Conservation (phyloP, 768 basidiomycete genomes). For the Sarcomyxa edulis region DNA sequence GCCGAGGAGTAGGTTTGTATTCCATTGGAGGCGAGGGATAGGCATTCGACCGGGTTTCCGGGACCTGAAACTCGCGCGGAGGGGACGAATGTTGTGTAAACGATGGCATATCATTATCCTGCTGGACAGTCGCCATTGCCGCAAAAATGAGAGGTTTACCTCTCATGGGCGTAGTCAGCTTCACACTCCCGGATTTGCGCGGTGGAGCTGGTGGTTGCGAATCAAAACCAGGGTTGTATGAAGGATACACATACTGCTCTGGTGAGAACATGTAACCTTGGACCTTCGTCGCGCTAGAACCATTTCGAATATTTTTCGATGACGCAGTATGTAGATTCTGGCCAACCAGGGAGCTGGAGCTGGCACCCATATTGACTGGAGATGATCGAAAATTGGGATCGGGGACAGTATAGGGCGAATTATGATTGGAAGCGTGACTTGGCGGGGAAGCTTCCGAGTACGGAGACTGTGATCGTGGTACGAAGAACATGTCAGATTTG, state of each 20-base stretch:
- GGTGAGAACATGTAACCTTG: no score
- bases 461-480: neutral
- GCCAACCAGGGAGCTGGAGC: conserved; percentile 3
- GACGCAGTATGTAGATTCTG: neutral
- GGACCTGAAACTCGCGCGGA: conserved; percentile 5
- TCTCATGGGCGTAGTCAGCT: conserved; percentile 9
- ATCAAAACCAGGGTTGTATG: no score
- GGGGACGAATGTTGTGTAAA: conserved; percentile 8
- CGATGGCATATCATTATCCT: conserved; percentile 10
- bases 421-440: neutral
- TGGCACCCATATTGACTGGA: conserved; percentile 7
- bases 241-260: no score
- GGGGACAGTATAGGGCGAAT: neutral
- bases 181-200: no score
- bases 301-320: neutral
- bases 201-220: no score
- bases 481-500: no score
- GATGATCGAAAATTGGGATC: neutral
- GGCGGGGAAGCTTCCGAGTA: neutral
- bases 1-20: conserved; percentile 3
- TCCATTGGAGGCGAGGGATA: conserved; percentile 8
- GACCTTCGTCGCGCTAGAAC: no score
- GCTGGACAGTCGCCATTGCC: conserved; percentile 37
- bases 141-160: conserved; percentile 59
- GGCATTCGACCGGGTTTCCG: neutral